phyloP scores from a whole-genome alignment of 2,329 filamentous ascomycete species.

The Meredithiella fracta region DNA sequence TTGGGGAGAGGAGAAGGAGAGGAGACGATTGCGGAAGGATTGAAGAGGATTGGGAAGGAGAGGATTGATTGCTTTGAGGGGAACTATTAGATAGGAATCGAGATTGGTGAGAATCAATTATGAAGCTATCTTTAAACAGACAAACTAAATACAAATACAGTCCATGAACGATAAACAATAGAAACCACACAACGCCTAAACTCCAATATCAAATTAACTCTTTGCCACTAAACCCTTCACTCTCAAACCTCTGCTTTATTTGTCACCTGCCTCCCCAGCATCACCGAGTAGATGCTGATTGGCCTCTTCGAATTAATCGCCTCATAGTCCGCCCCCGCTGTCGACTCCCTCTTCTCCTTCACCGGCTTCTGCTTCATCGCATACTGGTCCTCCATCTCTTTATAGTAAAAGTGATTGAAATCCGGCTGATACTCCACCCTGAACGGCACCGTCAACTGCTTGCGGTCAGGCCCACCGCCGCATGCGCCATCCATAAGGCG shows the following conservation, averaged over 20 bases:
- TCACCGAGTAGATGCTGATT: not conserved
- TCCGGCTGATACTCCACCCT: constrained; percentile 24
- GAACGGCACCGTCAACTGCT: constrained; percentile 27
- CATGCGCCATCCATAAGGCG: constrained; percentile 24
- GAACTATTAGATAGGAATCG: not conserved
- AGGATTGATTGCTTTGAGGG: constrained; percentile 20
- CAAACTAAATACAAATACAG: not conserved
- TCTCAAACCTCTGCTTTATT: not conserved
- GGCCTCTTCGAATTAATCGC: not conserved
- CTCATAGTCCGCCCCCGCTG: not conserved
- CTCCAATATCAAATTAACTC: not conserved
- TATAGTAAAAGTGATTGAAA: constrained; percentile 29
- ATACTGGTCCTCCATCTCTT: constrained; percentile 21
- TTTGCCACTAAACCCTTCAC: not conserved
- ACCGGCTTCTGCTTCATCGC: not conserved
- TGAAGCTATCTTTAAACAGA: not conserved
- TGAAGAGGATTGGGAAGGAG: constrained; percentile 23
- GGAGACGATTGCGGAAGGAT: constrained; percentile 22
- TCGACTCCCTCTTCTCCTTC: not conserved
- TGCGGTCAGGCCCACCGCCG: constrained; percentile 22
- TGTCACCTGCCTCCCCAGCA: not conserved
- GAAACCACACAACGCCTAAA: not conserved
- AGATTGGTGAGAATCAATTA: not conserved
- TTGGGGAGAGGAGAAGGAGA: constrained; percentile 24
- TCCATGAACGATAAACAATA: not conserved